phyloP scores from a whole-genome alignment of 2,329 filamentous ascomycete genomes.

The Talaromyces sp. region DNA sequence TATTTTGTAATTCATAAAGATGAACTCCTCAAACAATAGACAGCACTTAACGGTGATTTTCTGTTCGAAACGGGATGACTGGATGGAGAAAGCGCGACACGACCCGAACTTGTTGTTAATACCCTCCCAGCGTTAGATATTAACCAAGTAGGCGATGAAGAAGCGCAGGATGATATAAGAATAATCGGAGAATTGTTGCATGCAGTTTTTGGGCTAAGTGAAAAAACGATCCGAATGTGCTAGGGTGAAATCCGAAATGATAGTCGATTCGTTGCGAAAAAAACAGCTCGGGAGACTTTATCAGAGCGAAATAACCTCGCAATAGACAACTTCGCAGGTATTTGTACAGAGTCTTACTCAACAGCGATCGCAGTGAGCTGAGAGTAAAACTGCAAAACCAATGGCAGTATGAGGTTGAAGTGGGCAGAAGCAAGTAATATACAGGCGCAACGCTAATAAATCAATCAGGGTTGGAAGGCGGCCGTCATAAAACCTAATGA shows the following conservation, averaged over 20 bases:
- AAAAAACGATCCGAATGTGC: background rate
- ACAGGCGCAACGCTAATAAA: slow-evolving; percentile 17
- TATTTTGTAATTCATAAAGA: slow-evolving; percentile 13
- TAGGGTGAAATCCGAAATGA: background rate
- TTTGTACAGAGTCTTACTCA: slow-evolving; percentile 7
- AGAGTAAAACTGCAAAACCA: slow-evolving; percentile 1
- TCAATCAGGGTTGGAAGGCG: slow-evolving; percentile 13
- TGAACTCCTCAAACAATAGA: background rate
- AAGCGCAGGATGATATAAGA: background rate
- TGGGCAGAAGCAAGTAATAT: slow-evolving; percentile 19
- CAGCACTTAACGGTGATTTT: background rate
- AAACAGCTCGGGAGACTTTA: too few species aligned
- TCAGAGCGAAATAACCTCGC: background rate
- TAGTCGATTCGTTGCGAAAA: background rate
- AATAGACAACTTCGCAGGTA: background rate
- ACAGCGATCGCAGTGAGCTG: slow-evolving; percentile 4
- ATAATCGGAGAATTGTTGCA: background rate
- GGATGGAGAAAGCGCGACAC: background rate
- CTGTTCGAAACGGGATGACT: background rate
- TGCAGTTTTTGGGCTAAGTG: background rate
- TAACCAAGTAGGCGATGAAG: background rate
- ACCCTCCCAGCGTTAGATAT: background rate
- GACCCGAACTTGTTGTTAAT: background rate
- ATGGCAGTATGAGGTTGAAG: slow-evolving; percentile 8
- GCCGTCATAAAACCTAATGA: slow-evolving; percentile 21